Evolutionary conservation across 129 eudicot genomes (phyloP).

Genomic region (Arctium lappa): DNA sequence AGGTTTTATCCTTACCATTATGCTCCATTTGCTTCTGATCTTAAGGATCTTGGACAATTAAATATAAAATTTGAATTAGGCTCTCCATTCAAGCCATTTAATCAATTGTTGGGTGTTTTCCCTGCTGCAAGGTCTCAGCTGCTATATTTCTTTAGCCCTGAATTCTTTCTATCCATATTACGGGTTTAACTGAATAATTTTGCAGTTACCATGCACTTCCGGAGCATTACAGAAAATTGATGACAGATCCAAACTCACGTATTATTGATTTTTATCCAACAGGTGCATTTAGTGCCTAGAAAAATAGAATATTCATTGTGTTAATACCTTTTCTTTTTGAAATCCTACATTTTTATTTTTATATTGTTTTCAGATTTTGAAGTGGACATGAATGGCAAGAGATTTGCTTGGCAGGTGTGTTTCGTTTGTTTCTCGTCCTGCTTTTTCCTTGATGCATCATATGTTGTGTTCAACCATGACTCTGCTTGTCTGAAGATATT

Average conservation of each 20-base stretch:
- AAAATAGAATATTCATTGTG: not conserved
- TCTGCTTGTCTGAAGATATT: not conserved
- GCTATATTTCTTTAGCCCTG: not conserved
- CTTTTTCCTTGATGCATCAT: not conserved
- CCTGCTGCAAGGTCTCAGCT: conserved; percentile 36
- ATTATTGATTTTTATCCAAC: conserved; percentile 48
- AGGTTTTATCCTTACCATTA: conserved; percentile 56
- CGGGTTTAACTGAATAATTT: not conserved
- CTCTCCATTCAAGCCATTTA: conserved; percentile 44
- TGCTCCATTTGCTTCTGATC: conserved; percentile 52
- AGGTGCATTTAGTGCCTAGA: conserved; percentile 16
- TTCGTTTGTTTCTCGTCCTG: not conserved
- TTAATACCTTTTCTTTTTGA: not conserved
- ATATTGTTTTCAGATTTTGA: conserved; percentile 35
- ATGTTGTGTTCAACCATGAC: not conserved
- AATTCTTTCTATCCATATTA: not conserved
- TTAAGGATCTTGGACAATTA: conserved; percentile 36
- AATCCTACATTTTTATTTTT: not conserved
- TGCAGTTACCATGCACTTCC: conserved; percentile 51
- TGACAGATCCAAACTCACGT: conserved; percentile 33
- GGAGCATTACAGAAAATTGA: conserved; percentile 23
- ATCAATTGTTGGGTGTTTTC: conserved; percentile 44
- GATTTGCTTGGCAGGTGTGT: conserved; percentile 45
- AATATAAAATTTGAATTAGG: conserved; percentile 35
- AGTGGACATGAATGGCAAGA: conserved; percentile 44